A percentile compares a stretch with the other conserved stretches of the same genome.
Evolutionary conservation across 805 yeast species (phyloP).

Genomic region (Alloascoidea africana): DNA sequence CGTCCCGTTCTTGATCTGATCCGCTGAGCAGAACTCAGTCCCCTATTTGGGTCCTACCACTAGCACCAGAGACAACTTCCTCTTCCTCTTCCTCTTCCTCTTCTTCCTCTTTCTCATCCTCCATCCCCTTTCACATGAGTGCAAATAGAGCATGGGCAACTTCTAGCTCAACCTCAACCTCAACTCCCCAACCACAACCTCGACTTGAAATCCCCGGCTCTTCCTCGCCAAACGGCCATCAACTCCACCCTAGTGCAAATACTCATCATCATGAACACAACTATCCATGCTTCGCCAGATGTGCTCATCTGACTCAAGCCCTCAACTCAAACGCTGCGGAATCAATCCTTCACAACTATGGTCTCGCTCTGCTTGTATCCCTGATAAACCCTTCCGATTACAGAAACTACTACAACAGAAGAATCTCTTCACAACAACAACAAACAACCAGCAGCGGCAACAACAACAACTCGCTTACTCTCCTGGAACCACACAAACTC

Average conservation of each 20-base stretch:
- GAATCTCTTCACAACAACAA: slow-evolving; percentile 6
- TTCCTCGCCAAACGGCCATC: slow-evolving; percentile 10
- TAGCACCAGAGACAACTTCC: slow-evolving; percentile 13
- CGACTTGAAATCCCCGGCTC: slow-evolving; percentile 4
- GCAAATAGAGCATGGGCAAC: background rate
- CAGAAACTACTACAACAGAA: slow-evolving; percentile 4
- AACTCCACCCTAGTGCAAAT: slow-evolving; percentile 12
- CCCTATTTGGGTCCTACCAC: slow-evolving; percentile 18
- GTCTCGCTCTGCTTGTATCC: slow-evolving; percentile 7
- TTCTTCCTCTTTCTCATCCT: slow-evolving; percentile 5
- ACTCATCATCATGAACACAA: slow-evolving; percentile 11
- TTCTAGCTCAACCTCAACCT: slow-evolving; percentile 4
- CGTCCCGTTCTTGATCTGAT: slow-evolving; percentile 4
- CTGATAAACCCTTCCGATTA: slow-evolving; percentile 5
- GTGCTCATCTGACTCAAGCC: slow-evolving; percentile 6
- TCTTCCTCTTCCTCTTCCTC: slow-evolving; percentile 12
- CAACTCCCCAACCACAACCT: slow-evolving; percentile 3
- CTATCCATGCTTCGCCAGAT: slow-evolving; percentile 9
- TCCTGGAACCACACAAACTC: slow-evolving; percentile 14
- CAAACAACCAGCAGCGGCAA: slow-evolving; percentile 6
- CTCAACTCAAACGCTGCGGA: slow-evolving; percentile 6
- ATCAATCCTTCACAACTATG: slow-evolving; percentile 1
- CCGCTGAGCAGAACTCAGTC: slow-evolving; percentile 14
- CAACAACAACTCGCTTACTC: slow-evolving; percentile 11
- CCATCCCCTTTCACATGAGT: slow-evolving; percentile 3